Evolutionary conservation across 306 rosid species (phyloP).

Genomic region (Cicer chorassanicum): DNA sequence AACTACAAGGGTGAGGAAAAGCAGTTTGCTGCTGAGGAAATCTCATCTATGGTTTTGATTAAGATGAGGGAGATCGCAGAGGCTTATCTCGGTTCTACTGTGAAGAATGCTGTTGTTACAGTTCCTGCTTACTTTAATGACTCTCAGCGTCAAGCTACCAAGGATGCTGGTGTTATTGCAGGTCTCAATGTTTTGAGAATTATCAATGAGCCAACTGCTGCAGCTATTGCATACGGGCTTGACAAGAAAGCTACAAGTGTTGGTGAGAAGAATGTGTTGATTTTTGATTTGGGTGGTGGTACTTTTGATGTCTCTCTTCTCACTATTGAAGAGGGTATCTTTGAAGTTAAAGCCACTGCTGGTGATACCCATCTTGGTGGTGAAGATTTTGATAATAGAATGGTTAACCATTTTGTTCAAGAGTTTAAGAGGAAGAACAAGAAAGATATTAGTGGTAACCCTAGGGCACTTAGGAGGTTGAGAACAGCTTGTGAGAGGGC

Average conservation of each 20-base stretch:
- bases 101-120: slow-evolving; percentile 82
- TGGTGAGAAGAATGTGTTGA: slow-evolving; percentile 70
- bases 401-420: slow-evolving; percentile 83
- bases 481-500: slow-evolving; percentile 82
- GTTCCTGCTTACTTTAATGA: slow-evolving; percentile 85
- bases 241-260: slow-evolving; percentile 67
- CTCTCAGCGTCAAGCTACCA: slow-evolving; percentile 77
- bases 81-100: slow-evolving; percentile 67
- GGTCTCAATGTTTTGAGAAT: slow-evolving; percentile 72
- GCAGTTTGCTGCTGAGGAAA: slow-evolving; percentile 67
- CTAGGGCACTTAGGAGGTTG: slow-evolving; percentile 76
- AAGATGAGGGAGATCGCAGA: slow-evolving; percentile 93
- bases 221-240: slow-evolving; percentile 73
- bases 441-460: slow-evolving; percentile 71
- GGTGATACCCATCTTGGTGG: slow-evolving; percentile 90
- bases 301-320: slow-evolving; percentile 75
- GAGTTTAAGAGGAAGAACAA: slow-evolving; percentile 82
- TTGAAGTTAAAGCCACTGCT: slow-evolving; percentile 77
- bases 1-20: slow-evolving; percentile 68
- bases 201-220: slow-evolving; percentile 77
- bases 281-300: slow-evolving; percentile 70
- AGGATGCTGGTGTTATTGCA: slow-evolving; percentile 74
- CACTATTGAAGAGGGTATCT: slow-evolving; percentile 77
- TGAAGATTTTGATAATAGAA: slow-evolving; percentile 77
- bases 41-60: slow-evolving; percentile 68